Evolutionary conservation across 768 basidiomycete genomes (phyloP).

Genomic region (Tulasnella sp.): DNA sequence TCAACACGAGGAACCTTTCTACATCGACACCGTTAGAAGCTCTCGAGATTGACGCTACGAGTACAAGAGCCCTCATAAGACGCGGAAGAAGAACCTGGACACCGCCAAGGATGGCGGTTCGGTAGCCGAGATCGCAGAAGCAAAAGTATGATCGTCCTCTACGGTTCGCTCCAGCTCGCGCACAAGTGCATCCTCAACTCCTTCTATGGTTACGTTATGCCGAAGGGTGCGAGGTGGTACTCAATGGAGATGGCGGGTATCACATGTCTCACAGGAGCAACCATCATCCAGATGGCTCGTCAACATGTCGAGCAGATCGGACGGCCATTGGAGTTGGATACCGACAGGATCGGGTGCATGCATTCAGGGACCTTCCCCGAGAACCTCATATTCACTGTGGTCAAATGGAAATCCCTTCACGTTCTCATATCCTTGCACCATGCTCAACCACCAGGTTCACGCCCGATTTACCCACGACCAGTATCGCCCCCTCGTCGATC

Average conservation of each 20-base stretch:
- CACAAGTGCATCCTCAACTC: conserved; percentile 99
- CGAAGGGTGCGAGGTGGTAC: conserved; percentile 98
- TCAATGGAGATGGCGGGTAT: conserved; percentile 99
- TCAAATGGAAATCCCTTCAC: conserved; percentile 74
- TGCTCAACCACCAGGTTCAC: conserved; percentile 97
- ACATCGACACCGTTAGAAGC: conserved; percentile 92
- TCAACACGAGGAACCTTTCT: conserved; percentile 96
- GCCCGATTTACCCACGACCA: conserved; percentile 95
- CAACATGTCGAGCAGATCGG: conserved; percentile 96
- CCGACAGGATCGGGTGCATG: conserved; percentile 99
- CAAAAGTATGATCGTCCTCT: conserved; percentile 98
- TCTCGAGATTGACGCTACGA: conserved; percentile 98
- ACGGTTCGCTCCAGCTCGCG: conserved; percentile 95
- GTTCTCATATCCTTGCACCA: conserved; percentile 96
- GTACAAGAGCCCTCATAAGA: conserved; percentile 97
- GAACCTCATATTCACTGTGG: conserved; percentile 90
- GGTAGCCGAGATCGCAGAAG: conserved; percentile 84
- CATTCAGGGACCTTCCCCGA: conserved; percentile 95
- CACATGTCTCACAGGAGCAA: conserved; percentile 93
- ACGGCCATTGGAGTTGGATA: conserved; percentile 91
- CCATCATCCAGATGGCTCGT: conserved; percentile 97
- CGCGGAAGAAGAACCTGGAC: conserved; percentile 98
- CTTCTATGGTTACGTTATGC: conserved; percentile 99
- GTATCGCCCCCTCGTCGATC: conserved; percentile 79
- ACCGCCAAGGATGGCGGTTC: conserved; percentile 51